phyloP scores from a whole-genome alignment of 345 rosid genomes.

The Citrus reticulata region DNA sequence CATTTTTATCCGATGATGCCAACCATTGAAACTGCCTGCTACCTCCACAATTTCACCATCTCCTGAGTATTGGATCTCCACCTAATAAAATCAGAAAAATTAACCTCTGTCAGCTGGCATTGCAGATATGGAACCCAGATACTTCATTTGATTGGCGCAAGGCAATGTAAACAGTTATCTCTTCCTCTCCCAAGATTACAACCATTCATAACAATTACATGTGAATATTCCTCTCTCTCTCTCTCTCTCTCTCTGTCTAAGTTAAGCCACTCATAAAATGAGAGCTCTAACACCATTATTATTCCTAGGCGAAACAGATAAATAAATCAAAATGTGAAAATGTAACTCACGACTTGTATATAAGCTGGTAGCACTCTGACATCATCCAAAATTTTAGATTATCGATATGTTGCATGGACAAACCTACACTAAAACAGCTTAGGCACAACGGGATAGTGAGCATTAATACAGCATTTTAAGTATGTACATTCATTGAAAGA shows the following conservation, averaged over 20 bases:
- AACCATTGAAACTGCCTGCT: constrained; percentile 93
- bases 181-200: neutral
- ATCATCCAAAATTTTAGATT: constrained; percentile 1
- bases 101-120: neutral
- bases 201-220: neutral
- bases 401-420: neutral
- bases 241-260: neutral
- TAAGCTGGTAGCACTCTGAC: neutral
- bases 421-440: neutral
- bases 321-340: neutral
- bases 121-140: neutral
- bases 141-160: neutral
- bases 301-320: neutral
- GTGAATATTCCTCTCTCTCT: neutral
- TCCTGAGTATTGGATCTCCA: constrained; percentile 64
- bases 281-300: neutral
- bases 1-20: constrained; percentile 79
- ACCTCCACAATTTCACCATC: constrained; percentile 88
- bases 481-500: neutral
- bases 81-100: constrained; percentile 37
- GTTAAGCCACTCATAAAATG: neutral
- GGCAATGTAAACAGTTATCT: neutral
- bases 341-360: neutral
- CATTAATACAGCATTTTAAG: neutral
- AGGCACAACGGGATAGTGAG: neutral